A percentile compares a stretch with the other conserved stretches of the same genome.
Conservation (phyloP, 495 filamentous ascomycete genomes). For the Neurospora africana region DNA sequence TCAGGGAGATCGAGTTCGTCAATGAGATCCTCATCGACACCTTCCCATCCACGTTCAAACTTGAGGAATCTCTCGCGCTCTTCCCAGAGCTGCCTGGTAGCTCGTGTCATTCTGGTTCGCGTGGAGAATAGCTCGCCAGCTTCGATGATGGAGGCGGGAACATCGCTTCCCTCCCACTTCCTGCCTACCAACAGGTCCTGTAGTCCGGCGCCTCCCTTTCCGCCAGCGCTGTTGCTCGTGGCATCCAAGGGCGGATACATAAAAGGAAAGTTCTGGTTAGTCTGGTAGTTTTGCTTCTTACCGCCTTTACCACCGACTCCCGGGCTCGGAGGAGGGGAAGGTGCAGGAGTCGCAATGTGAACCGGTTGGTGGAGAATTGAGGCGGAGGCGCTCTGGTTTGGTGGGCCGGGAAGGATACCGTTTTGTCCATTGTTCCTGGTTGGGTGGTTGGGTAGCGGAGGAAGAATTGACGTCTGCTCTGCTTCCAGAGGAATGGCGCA, state of each 20-base stretch:
- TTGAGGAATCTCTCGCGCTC: conserved; percentile 84
- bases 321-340: conserved; percentile 92
- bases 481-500: conserved; percentile 76
- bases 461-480: conserved; percentile 82
- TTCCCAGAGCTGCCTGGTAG: conserved; percentile 89
- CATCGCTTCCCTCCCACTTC: conserved; percentile 82
- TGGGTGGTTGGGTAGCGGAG: conserved; percentile 67
- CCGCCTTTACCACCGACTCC: conserved; percentile 82
- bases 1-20: conserved; percentile 40
- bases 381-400: conserved; percentile 46
- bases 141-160: conserved; percentile 86
- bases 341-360: conserved; percentile 93
- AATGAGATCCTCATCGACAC: conserved; percentile 37
- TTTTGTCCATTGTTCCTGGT: conserved; percentile 38
- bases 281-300: conserved; percentile 99
- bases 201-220: conserved; percentile 66
- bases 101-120: conserved; percentile 78
- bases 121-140: conserved; percentile 88
- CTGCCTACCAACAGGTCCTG: conserved; percentile 69
- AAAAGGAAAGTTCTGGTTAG: conserved; percentile 96
- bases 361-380: conserved; percentile 94
- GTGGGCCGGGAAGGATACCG: conserved; percentile 35
- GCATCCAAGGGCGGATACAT: conserved; percentile 87
- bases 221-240: conserved; percentile 72
- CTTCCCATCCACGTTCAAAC: conserved; percentile 80